Base-by-base conservation (phyloP, 306 rosid genomes). In the Vachellia collinsii region DNA sequence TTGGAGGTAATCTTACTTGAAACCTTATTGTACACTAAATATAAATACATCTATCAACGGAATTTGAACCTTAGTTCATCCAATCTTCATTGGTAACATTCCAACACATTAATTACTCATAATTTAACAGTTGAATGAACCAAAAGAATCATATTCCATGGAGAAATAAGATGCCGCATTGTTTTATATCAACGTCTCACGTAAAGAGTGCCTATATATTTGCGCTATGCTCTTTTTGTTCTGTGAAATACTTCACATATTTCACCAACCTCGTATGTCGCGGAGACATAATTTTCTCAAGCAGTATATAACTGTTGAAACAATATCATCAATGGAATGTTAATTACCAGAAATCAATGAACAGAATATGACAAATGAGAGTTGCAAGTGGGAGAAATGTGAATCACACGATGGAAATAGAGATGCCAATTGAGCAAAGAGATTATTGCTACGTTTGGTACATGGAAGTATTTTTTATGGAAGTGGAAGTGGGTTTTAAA, bases 391-490 rank as follows among this genome's bases (percentile, higher is more conserved):
- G 42, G 63, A 37, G 43, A 37, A 9, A 34, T 5, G 42, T 8
- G 20, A 66, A 76, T 83, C 80, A 72, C 58, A 83, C 86, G n/a
- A 80, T 37, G 43, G 48, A 5, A 67, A 58, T 46, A 11, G 80
- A 68, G 36, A 22, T 75, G 46, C 38, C 39, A 63, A 58, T 34
- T 8, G 76, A 70, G 50, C 68, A 72, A 56, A 38, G 47, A 72
- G 69, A 47, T 53, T 10, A 48, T 14, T 41, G 43, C 7, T 11
- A n/a, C 11, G 37, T 10, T 59, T 59, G 37, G 37, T n/a, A n/a
- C n/a, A n/a, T n/a, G n/a, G n/a, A n/a, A n/a, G n/a, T n/a, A n/a
- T n/a, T n/a, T n/a, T n/a, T n/a, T n/a, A n/a, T n/a, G n/a, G n/a
- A n/a, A n/a, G n/a, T n/a, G n/a, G n/a, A n/a, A n/a, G n/a, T n/a